Evolutionary conservation across 352 stramenopile species (phyloP).

Genomic region (Discostella stelligera): DNA sequence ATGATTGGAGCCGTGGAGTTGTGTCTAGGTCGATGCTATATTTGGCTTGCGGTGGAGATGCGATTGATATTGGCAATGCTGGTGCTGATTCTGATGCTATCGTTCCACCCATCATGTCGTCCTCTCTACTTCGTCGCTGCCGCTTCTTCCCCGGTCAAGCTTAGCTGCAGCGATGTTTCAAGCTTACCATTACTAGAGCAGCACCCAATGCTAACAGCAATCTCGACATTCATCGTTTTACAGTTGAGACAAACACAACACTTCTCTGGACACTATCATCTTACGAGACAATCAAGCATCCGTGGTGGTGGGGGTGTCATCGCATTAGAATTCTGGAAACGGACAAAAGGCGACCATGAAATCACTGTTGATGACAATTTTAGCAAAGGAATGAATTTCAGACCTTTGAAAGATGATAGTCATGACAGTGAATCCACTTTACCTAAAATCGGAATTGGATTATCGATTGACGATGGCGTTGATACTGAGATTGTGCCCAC

Average conservation of each 20-base stretch:
- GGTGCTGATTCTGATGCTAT: background rate
- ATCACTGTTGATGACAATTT: background rate
- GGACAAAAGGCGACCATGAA: background rate
- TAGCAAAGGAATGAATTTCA: slow-evolving; percentile 4
- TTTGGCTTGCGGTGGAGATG: background rate
- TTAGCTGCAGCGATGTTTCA: background rate
- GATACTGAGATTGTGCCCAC: background rate
- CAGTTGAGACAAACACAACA: background rate
- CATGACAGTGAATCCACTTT: background rate
- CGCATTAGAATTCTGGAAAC: slow-evolving; percentile 11
- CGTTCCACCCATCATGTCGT: background rate
- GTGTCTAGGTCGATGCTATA: no score
- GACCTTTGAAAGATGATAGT: background rate
- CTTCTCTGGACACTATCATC: background rate
- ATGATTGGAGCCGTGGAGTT: background rate
- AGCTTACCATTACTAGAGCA: background rate
- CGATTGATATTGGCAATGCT: background rate
- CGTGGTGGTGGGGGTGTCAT: background rate
- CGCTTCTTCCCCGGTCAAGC: background rate
- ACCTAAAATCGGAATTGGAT: background rate
- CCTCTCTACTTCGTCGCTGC: background rate
- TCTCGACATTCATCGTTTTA: background rate
- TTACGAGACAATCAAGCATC: background rate
- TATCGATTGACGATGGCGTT: background rate
- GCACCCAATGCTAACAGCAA: background rate